Evolutionary conservation across 2,329 filamentous ascomycete species (phyloP), one percentile per base, ranked within the genome.

Genomic region (Hymenotorrendiella dingleyae): DNA sequence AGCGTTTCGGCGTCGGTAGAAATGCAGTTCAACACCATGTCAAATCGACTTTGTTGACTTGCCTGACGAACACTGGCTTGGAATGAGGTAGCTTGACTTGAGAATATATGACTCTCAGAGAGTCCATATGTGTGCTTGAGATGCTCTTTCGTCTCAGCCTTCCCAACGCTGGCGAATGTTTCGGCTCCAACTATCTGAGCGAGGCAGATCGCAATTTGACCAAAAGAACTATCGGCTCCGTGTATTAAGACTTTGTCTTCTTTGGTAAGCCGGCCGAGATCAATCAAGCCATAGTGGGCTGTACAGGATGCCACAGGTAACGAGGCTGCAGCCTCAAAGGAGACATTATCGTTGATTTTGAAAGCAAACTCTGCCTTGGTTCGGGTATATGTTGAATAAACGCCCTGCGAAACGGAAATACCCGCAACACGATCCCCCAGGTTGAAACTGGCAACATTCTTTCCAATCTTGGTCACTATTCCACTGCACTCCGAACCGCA

Each of bases 401-500:
- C 62, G 8, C 51, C 48, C 17, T 44, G 34, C 3, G 42, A 42
- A 23, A 48, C 20, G 4, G 51, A 52, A 22, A 55, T 47, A 1
- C 40, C 47, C 3, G 62, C 56, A 36, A 67, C 56, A 19, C 57
- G 55, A 37, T 66, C 56, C 4, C 63, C 62, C 20, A 57, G 46
- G 19, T 50, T 39, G 14, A 63, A 43, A 16, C 54, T 40, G 4
- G 44, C 52, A 6, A 53, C 55, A 11, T 54, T 54, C 11, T 45
- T 52, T 9, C 65, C 65, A 16, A 60, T 48, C 7, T 47, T 52
- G 6, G 52, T 54, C 6, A 67, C 48, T 21, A 64, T 37, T 32
- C 64, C 64, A 49, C 56, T 61, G 39, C 54, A 65, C 40, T 67
- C 64, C 8, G 54, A 46, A 12, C 64, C 64, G 28, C 66, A 53